A percentile compares a stretch with the other conserved stretches of the same genome.
Conservation (phyloP, 495 filamentous ascomycete species). For the Tuber umbilicatum region DNA sequence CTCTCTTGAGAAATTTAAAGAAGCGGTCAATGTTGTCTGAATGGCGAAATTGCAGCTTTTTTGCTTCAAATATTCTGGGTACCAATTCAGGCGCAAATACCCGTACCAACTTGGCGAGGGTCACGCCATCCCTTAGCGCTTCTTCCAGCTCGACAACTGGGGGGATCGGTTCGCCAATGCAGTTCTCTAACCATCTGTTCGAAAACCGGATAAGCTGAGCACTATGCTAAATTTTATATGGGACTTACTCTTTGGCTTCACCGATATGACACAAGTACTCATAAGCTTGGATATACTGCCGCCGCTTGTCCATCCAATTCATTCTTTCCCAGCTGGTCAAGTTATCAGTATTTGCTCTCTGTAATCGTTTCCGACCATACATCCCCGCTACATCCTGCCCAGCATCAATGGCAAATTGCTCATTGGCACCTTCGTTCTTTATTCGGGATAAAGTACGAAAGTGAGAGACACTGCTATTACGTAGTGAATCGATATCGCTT, state of each 20-base stretch:
- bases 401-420: conserved; percentile 70
- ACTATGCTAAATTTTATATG: not conserved
- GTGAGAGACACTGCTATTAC: conserved; percentile 52
- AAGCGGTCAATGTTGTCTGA: conserved; percentile 95
- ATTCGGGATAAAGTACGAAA: conserved; percentile 82
- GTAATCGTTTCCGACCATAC: conserved; percentile 73
- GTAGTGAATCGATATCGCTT: conserved; percentile 38
- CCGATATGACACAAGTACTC: conserved; percentile 99
- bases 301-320: conserved; percentile 98
- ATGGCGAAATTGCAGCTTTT: conserved; percentile 84
- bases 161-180: conserved; percentile 81
- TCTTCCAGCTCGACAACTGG: conserved; percentile 96
- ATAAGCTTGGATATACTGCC: conserved; percentile 94
- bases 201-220: conserved; percentile 12
- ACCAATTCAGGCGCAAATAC: conserved; percentile 69
- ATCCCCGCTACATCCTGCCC: conserved; percentile 80
- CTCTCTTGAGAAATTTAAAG: conserved; percentile 83
- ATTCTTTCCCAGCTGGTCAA: conserved; percentile 67
- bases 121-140: conserved; percentile 85
- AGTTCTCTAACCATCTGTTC: conserved; percentile 78
- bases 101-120: conserved; percentile 92
- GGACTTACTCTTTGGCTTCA: conserved; percentile 74
- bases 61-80: conserved; percentile 74
- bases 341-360: conserved; percentile 59
- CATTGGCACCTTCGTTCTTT: conserved; percentile 63